Evolutionary conservation across 2,329 filamentous ascomycete species (phyloP).

Genomic region (Venturia asperata): DNA sequence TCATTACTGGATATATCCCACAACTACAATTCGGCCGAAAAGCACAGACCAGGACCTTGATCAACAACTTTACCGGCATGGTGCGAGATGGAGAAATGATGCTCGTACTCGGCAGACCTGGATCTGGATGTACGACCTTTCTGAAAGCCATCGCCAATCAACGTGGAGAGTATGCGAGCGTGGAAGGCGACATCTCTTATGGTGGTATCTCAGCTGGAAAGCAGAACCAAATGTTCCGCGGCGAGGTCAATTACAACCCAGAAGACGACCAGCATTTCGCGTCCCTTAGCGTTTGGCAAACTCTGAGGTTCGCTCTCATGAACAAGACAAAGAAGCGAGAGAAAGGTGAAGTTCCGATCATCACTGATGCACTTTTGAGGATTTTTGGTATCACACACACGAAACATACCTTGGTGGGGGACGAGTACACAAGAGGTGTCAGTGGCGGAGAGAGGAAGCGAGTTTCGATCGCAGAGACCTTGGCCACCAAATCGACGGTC

Average conservation of each 20-base stretch:
- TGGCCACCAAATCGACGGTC: constrained; percentile 37
- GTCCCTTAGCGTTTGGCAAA: constrained; percentile 68
- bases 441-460: constrained; percentile 44
- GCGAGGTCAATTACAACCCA: constrained; percentile 65
- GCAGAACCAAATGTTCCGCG: constrained; percentile 54
- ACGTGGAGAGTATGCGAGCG: constrained; percentile 48
- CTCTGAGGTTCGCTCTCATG: constrained; percentile 64
- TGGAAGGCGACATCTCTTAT: constrained; percentile 46
- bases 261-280: constrained; percentile 73
- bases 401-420: constrained; percentile 65
- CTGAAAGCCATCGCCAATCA: constrained; percentile 63
- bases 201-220: constrained; percentile 48
- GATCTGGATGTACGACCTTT: constrained; percentile 63
- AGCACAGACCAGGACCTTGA: constrained; percentile 53
- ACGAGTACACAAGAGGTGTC: constrained; percentile 62
- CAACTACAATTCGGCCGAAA: neutral
- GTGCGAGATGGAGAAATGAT: constrained; percentile 68
- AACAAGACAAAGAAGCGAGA: constrained; percentile 58
- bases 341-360: constrained; percentile 57
- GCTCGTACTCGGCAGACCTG: constrained; percentile 60
- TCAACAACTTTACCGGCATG: constrained; percentile 59
- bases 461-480: constrained; percentile 43
- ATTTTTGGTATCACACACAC: constrained; percentile 56
- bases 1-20: constrained; percentile 47
- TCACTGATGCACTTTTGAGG: constrained; percentile 54